A percentile compares a stretch with the other conserved stretches of the same genome.
Evolutionary conservation across 2,329 filamentous ascomycete species (phyloP).

Genomic region (Paradendryphiella salina): DNA sequence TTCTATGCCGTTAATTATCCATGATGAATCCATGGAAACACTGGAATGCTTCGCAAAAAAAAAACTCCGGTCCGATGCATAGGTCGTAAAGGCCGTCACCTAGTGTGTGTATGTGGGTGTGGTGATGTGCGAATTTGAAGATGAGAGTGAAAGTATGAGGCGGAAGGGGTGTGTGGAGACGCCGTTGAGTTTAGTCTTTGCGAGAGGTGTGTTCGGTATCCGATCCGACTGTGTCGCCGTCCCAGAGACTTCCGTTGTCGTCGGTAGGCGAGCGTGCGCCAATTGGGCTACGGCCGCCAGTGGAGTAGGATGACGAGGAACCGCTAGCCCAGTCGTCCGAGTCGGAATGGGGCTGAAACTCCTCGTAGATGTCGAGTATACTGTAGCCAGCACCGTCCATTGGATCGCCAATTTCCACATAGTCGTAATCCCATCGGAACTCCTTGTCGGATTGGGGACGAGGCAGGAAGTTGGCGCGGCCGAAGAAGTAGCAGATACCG

Average conservation of each 20-base stretch:
- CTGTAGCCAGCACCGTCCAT: conserved; percentile 55
- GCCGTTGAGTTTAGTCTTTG: conserved; percentile 25
- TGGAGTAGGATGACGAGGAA: conserved; percentile 76
- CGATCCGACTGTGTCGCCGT: conserved; percentile 59
- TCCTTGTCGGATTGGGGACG: conserved; percentile 80
- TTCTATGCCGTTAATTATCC: conserved; percentile 30
- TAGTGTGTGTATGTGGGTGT: conserved; percentile 4
- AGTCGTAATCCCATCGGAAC: conserved; percentile 94
- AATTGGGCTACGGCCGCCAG: conserved; percentile 61
- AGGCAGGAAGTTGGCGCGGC: conserved; percentile 78
- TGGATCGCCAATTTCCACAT: conserved; percentile 78
- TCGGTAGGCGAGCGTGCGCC: conserved; percentile 56
- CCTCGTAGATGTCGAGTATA: conserved; percentile 60
- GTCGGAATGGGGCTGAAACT: conserved; percentile 59
- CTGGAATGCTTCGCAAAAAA: conserved; percentile 44
- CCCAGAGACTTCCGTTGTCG: conserved; percentile 61
- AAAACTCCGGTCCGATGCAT: conserved; percentile 46
- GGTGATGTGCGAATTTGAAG: conserved; percentile 32
- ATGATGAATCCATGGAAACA: conserved; percentile 24
- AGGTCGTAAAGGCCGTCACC: conserved; percentile 43
- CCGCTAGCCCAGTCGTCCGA: conserved; percentile 91
- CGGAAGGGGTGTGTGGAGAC: conserved; percentile 10
- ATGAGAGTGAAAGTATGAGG: conserved; percentile 24
- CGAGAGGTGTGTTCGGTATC: conserved; percentile 44
- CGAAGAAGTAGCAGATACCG: conserved; percentile 78